Evolutionary conservation across 2,329 filamentous ascomycete genomes (phyloP).

Genomic region (Stachybotrys chartarum): DNA sequence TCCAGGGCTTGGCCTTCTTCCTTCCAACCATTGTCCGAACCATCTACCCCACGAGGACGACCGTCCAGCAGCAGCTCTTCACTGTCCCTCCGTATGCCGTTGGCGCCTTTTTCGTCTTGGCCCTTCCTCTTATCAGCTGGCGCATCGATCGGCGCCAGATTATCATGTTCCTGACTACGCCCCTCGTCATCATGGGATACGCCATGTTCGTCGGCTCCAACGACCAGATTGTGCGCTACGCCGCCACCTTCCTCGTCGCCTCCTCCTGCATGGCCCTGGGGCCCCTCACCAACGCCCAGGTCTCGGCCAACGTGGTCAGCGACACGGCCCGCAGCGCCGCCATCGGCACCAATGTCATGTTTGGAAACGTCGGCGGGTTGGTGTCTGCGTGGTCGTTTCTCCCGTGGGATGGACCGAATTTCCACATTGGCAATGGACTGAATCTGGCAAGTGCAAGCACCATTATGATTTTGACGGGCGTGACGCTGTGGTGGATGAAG

Average conservation of each 20-base stretch:
- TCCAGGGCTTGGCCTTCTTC: constrained; percentile 42
- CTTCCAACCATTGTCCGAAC: constrained; percentile 37
- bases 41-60: constrained; percentile 51
- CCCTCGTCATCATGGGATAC: constrained; percentile 62
- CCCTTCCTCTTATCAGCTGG: constrained; percentile 56
- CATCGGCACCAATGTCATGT: constrained; percentile 61
- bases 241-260: constrained; percentile 63
- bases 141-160: constrained; percentile 51
- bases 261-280: constrained; percentile 57
- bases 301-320: constrained; percentile 62
- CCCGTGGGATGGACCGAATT: constrained; percentile 55
- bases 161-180: constrained; percentile 53
- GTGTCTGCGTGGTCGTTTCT: constrained; percentile 60
- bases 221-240: constrained; percentile 51
- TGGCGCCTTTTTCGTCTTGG: constrained; percentile 58
- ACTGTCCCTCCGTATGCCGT: constrained; percentile 66
- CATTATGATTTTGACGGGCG: constrained; percentile 41
- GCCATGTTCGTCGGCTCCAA: constrained; percentile 59
- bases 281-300: constrained; percentile 59
- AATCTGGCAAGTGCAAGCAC: constrained; percentile 52
- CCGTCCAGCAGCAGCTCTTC: constrained; percentile 59
- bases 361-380: constrained; percentile 65
- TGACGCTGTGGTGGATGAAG: constrained; percentile 53
- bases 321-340: constrained; percentile 62
- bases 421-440: constrained; percentile 62